Percentiles rank a stretch among this genome's conserved stretches.
phyloP scores from a whole-genome alignment of 441 rosid species.

The Biscutella laevigata region DNA sequence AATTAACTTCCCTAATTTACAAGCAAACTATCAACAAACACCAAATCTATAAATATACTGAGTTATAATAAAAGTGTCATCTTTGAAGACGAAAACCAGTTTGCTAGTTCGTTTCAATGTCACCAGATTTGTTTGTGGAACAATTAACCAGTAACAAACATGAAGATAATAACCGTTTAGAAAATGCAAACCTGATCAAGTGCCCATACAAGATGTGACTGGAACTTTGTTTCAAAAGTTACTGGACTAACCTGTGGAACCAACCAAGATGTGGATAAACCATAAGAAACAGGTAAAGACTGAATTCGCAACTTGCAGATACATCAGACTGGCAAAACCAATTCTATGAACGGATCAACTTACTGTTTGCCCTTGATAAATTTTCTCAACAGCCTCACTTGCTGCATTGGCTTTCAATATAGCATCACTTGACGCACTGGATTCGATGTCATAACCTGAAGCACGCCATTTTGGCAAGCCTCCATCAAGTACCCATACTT shows the following conservation, averaged over 20 bases:
- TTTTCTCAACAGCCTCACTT: slow-evolving; percentile 85
- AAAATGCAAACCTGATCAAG: slow-evolving; percentile 66
- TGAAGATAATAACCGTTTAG: neutral
- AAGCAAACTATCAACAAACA: neutral
- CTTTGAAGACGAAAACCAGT: neutral
- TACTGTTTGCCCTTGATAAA: slow-evolving; percentile 75
- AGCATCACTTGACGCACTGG: slow-evolving; percentile 89
- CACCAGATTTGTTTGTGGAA: slow-evolving; percentile 7
- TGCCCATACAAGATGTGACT: slow-evolving; percentile 82
- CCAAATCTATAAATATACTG: neutral
- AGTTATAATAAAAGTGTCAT: neutral
- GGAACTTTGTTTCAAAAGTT: slow-evolving; percentile 73
- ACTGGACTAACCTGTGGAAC: slow-evolving; percentile 60
- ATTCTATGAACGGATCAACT: slow-evolving; percentile 15
- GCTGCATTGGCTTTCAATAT: slow-evolving; percentile 92
- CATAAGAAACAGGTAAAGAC: neutral
- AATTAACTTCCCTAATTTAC: neutral
- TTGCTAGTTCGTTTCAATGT: neutral
- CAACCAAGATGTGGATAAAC: neutral
- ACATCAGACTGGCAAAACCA: neutral
- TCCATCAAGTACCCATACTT: slow-evolving; percentile 94
- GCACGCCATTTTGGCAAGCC: slow-evolving; percentile 97
- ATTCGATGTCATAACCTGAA: slow-evolving; percentile 86
- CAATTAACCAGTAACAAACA: neutral
- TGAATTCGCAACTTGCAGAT: neutral